phyloP scores from a whole-genome alignment of 2,329 filamentous ascomycete genomes.

The Aspergillus vadensis region DNA sequence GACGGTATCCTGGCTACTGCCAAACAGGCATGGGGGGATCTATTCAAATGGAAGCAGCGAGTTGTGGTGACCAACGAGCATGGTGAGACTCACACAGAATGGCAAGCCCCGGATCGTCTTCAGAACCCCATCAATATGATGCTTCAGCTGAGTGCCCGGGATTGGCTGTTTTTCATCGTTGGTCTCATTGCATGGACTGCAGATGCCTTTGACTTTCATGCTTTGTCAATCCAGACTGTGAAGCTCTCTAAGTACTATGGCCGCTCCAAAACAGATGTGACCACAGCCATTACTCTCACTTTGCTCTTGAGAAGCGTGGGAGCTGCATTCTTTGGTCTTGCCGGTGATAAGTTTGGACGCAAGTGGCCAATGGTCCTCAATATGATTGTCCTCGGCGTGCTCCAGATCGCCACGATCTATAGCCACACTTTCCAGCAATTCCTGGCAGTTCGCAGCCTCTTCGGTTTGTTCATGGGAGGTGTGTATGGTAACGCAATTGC shows the following conservation, averaged over 20 bases:
- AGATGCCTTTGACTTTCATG: constrained; percentile 83
- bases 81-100: constrained; percentile 68
- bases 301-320: constrained; percentile 74
- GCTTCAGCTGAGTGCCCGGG: constrained; percentile 61
- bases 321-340: constrained; percentile 73
- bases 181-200: constrained; percentile 76
- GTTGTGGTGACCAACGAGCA: constrained; percentile 57
- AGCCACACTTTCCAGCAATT: constrained; percentile 71
- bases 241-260: constrained; percentile 66
- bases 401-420: constrained; percentile 80
- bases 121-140: constrained; percentile 71
- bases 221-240: constrained; percentile 74
- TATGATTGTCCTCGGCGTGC: constrained; percentile 69
- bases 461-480: constrained; percentile 79
- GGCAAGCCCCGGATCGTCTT: constrained; percentile 66
- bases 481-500: constrained; percentile 78
- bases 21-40: constrained; percentile 64
- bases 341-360: constrained; percentile 76
- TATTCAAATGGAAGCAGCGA: constrained; percentile 74
- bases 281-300: constrained; percentile 64
- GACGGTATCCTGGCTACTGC: constrained; percentile 66
- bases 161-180: constrained; percentile 76
- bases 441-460: constrained; percentile 71
- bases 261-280: constrained; percentile 67
- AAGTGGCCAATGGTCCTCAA: constrained; percentile 81